Evolutionary conservation across 1,284 basidiomycete genomes (phyloP).

Genomic region (Leucoagaricus sp.): DNA sequence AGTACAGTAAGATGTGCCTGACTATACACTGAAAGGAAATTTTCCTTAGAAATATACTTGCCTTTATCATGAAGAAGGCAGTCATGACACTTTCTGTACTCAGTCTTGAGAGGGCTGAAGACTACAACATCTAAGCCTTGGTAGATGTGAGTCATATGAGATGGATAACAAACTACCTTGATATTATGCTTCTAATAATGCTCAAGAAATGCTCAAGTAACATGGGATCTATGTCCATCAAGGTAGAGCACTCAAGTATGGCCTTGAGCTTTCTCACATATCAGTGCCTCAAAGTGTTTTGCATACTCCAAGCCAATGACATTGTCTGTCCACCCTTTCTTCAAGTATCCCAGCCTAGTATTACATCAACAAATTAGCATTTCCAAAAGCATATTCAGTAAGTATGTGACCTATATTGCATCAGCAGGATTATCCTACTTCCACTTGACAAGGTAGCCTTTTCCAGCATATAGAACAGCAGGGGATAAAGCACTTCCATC

Average conservation of each 20-base stretch:
- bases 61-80: conserved; percentile 22
- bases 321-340: conserved; percentile 2
- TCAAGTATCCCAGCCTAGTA: neutral
- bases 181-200: conserved; percentile 36
- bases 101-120: conserved; percentile 29
- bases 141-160: conserved; percentile 44
- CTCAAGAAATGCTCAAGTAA: conserved; percentile 36
- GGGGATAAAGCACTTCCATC: conserved; percentile 29
- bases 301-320: conserved; percentile 35
- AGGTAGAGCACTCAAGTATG: conserved; percentile 33
- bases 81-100: conserved; percentile 22
- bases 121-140: conserved; percentile 45
- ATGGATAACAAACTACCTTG: conserved; percentile 36
- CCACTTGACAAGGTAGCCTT: conserved; percentile 22
- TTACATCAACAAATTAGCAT: too few species aligned
- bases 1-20: conserved; percentile 33
- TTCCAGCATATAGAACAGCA: conserved; percentile 28
- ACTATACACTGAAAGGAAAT: conserved; percentile 37
- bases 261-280: conserved; percentile 31
- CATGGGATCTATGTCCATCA: conserved; percentile 47
- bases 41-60: conserved; percentile 27
- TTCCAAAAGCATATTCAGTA: too few species aligned
- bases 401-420: too few species aligned
- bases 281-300: conserved; percentile 36
- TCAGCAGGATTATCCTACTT: neutral